These are phyloP conservation scores for Hirschfeldia incana DNA, from an alignment of 345 rosid genomes.

Conservation along the genomic window DNA sequence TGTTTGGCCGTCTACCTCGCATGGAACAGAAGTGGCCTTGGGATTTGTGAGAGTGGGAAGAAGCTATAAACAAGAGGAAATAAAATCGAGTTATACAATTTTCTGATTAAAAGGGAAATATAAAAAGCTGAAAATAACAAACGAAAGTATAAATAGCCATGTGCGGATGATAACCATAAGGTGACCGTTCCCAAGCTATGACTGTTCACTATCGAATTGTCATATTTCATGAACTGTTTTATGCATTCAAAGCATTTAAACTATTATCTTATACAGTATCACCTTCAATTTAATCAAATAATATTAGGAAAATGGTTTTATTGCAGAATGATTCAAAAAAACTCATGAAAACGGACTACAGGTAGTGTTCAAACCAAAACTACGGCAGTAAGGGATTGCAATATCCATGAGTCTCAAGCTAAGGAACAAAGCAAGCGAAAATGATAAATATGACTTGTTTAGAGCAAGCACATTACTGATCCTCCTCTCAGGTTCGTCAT, in stretches of 20 bases:
- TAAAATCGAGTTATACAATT: neutral
- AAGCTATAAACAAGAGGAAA: neutral
- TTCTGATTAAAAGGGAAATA: neutral
- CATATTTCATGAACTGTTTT: neutral
- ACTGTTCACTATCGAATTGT: neutral
- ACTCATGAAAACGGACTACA: neutral
- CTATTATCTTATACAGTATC: neutral
- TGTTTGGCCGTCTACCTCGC: neutral
- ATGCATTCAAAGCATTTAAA: neutral
- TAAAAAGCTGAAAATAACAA: neutral
- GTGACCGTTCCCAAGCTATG: neutral
- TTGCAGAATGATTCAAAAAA: neutral
- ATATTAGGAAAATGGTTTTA: neutral
- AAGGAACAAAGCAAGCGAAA: neutral
- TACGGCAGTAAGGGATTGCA: neutral
- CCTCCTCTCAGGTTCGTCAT: neutral
- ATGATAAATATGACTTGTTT: neutral
- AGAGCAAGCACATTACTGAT: too few species aligned
- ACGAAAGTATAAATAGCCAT: neutral
- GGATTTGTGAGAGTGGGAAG: neutral
- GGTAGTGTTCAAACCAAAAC: neutral
- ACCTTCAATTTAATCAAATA: neutral
- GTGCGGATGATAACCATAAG: neutral
- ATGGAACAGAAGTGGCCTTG: neutral
- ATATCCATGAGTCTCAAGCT: neutral